A percentile compares a stretch with the other conserved stretches of the same genome.
These are phyloP conservation scores for Bruguiera parviflora DNA, from an alignment of 345 rosid species.

Conservation along the genomic window DNA sequence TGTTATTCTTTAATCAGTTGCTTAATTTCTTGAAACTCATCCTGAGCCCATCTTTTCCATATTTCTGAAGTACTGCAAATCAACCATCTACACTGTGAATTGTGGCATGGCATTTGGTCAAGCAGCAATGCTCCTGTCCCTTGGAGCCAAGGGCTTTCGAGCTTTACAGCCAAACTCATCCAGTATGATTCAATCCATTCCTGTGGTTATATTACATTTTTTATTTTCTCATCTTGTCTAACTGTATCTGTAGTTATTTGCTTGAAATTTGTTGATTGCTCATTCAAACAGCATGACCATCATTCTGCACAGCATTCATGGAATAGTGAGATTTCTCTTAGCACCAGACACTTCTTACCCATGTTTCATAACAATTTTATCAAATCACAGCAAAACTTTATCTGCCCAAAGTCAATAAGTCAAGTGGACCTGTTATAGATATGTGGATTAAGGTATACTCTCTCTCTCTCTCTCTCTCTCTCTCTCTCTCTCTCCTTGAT, in stretches of 20 bases:
- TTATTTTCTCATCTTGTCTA: background rate
- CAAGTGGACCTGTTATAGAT: constrained; percentile 78
- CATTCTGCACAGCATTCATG: background rate
- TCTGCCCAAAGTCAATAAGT: constrained; percentile 66
- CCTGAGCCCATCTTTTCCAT: constrained; percentile 12
- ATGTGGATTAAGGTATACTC: constrained; percentile 76
- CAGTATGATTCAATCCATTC: constrained; percentile 42
- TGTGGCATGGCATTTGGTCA: constrained; percentile 90
- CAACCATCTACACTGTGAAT: constrained; percentile 71
- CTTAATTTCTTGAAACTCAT: constrained; percentile 14
- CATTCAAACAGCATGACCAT: background rate
- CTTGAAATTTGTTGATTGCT: background rate
- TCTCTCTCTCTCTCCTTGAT: constrained; percentile 4
- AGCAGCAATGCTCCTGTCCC: constrained; percentile 89
- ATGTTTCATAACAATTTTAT: background rate
- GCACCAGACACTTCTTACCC: background rate
- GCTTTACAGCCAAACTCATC: constrained; percentile 68
- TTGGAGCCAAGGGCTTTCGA: constrained; percentile 77
- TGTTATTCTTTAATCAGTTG: background rate
- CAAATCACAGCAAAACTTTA: constrained; percentile 63
- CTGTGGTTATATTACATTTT: background rate
- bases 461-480: background rate
- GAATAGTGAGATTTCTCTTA: too few species aligned
- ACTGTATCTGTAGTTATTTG: too few species aligned
- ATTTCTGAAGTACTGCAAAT: constrained; percentile 53